Percentiles rank a stretch among this genome's conserved stretches.
These are phyloP conservation scores for Dictyostelium intermedium DNA, from an alignment of 78 protist species.

Conservation along the genomic window DNA sequence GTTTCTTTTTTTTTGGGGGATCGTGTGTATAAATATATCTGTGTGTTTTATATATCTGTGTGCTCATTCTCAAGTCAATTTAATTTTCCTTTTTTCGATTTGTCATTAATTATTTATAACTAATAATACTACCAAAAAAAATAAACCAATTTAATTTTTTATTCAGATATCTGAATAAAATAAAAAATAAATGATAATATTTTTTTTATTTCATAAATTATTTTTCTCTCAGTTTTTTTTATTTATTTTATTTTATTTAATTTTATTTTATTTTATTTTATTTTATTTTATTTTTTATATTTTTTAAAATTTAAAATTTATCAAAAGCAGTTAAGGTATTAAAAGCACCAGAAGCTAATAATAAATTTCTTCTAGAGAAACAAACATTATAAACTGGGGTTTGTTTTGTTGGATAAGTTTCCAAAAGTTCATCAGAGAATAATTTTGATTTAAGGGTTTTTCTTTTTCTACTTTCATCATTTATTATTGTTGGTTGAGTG, in stretches of 20 bases:
- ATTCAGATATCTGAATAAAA: no score
- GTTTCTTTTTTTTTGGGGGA: no score
- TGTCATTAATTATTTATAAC: no score
- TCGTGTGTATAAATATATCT: no score
- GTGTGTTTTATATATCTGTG: no score
- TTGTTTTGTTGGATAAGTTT: slow-evolving; percentile 85
- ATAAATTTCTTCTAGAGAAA: slow-evolving; percentile 86
- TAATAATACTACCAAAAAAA: no score
- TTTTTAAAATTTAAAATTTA: slow-evolving; percentile 7
- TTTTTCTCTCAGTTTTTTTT: no score
- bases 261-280: not conserved
- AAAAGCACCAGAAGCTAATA: slow-evolving; percentile 89
- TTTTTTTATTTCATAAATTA: no score
- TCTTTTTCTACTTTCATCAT: not conserved
- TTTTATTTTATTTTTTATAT: not conserved
- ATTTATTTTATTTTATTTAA: not conserved
- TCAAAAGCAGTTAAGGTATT: slow-evolving; percentile 36
- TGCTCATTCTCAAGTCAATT: no score
- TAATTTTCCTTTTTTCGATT: no score
- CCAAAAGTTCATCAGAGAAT: slow-evolving; percentile 53
- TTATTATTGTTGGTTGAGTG: not conserved
- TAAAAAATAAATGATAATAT: no score
- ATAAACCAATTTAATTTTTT: no score
- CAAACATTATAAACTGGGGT: slow-evolving; percentile 86
- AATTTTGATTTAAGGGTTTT: slow-evolving; percentile 7